Evolutionary conservation across 1,284 basidiomycete genomes (phyloP), one percentile per base, ranked within the genome.

Genomic region (Microbotryum silenes-acaulis): DNA sequence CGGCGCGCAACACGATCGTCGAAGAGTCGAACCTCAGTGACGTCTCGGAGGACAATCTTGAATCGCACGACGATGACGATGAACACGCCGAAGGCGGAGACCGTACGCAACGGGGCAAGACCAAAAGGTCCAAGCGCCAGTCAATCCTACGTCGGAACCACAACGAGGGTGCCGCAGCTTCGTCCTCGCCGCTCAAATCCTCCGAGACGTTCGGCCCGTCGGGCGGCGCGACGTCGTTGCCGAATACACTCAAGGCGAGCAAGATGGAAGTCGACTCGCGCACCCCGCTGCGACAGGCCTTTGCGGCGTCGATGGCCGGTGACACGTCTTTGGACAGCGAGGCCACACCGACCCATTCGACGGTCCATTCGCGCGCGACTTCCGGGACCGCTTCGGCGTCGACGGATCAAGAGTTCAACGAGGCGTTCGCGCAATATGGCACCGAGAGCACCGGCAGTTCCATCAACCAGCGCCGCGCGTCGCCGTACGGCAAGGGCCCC

Each of bases 261-360:
- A 55, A n/a, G 50, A 37, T 67, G 20, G 42, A 57, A 5, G 60
- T 51, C 33, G 63, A 60, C 33, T 37, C n/a, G 14, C 20, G 21
- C 18, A 51, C 56, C 10, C 56, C 56, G 20, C n/a, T 57, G 23
- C 52, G 31, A 20, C 23, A 48, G 31, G n/a, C 29, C 31, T 54
- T 58, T 25, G 48, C 48, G 57, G 14, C 16, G 6, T 52, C 23
- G 33, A 51, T 23, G 46, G 12, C 56, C 20, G 63, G 56, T 31
- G 63, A 65, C 46, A 48, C 61, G 18, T 60, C 61, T 55, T 60
- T 66, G 54, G 66, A 68, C 46, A 51, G 56, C 25, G 67, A 68
- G 9, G 60, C 64, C 48, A 68, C 67, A 10, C 67, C 67, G 12
- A 68, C 67, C 7, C 67, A 68, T 31, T 61, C 64, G 51, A 63